Percentiles rank a stretch among this genome's conserved stretches.
phyloP scores from a whole-genome alignment of 148 eudicot genomes.

The Polygonum maritimum region DNA sequence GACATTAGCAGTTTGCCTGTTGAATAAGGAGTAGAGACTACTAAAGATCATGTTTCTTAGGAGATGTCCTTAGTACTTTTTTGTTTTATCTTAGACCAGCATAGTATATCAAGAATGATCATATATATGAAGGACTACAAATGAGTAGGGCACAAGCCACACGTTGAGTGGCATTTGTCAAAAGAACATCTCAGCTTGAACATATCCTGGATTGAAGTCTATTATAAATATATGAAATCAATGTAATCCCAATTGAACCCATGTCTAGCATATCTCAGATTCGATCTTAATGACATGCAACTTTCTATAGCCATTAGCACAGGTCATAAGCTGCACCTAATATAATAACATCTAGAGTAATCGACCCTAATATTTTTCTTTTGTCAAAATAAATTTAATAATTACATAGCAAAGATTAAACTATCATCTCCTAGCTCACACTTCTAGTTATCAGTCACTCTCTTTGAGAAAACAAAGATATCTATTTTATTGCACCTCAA shows the following conservation, averaged over 20 bases:
- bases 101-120: neutral
- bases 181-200: neutral
- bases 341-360: neutral
- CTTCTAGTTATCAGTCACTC: neutral
- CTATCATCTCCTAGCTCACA: neutral
- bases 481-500: neutral
- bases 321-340: neutral
- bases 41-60: neutral
- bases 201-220: neutral
- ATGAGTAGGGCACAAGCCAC: neutral
- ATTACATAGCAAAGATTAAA: neutral
- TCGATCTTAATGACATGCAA: neutral
- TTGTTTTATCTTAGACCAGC: neutral
- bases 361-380: neutral
- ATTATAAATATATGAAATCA: neutral
- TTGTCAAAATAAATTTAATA: neutral
- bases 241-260: neutral
- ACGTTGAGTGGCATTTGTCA: neutral
- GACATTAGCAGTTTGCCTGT: neutral
- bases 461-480: neutral
- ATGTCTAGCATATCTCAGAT: neutral
- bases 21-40: neutral
- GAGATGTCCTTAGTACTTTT: neutral
- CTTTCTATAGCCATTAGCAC: neutral
- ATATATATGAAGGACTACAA: neutral